phyloP scores from a whole-genome alignment of 805 yeast genomes.

The Candida michaelii region DNA sequence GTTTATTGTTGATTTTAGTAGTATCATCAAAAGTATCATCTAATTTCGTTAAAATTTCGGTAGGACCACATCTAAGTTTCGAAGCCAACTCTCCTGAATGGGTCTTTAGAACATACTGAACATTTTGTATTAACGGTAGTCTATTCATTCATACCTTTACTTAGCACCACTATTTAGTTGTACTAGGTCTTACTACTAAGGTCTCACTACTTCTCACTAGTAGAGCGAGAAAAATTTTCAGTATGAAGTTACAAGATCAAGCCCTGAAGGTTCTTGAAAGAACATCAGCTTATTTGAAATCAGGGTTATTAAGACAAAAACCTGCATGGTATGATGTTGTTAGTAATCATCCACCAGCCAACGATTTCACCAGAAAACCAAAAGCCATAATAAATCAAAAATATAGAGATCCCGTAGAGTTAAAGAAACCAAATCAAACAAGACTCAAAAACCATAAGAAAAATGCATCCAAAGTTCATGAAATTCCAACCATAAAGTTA shows the following conservation, averaged over 20 bases:
- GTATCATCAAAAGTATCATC: conserved; percentile 4
- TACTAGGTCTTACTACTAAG: too few species aligned
- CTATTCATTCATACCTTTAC: conserved; percentile 1
- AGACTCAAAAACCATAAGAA: conserved; percentile 39
- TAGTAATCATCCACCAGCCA: conserved; percentile 76
- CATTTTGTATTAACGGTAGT: conserved; percentile 6
- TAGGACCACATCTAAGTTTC: background rate
- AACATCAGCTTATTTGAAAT: conserved; percentile 70
- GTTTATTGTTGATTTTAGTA: background rate
- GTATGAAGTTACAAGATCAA: conserved; percentile 62
- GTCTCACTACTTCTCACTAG: too few species aligned
- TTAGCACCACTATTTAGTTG: background rate
- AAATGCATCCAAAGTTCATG: conserved; percentile 43
- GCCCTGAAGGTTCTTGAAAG: conserved; percentile 79
- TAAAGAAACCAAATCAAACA: conserved; percentile 35
- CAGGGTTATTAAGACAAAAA: conserved; percentile 65
- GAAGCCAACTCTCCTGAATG: background rate
- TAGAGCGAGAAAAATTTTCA: conserved; percentile 9
- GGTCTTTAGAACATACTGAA: background rate
- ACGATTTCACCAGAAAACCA: conserved; percentile 53
- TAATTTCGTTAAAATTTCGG: background rate
- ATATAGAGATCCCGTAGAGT: conserved; percentile 27
- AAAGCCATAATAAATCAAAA: conserved; percentile 28
- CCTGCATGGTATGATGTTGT: conserved; percentile 93
- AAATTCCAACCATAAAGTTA: conserved; percentile 54